phyloP scores from a whole-genome alignment of 208 protist species.

The Acanthamoeba culbertsoni region DNA sequence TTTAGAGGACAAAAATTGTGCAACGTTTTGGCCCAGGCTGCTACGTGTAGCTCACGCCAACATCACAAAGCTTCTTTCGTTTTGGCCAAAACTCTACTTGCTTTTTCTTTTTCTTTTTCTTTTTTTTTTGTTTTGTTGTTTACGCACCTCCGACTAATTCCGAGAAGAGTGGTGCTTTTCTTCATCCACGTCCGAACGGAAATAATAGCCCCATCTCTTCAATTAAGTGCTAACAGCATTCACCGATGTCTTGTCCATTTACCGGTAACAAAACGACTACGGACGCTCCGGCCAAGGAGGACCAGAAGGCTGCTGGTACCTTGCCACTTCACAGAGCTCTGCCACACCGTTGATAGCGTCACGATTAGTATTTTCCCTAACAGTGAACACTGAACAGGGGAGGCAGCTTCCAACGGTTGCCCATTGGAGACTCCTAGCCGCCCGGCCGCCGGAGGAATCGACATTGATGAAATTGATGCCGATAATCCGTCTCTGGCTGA shows the following conservation, averaged over 20 bases:
- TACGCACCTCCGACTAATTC: too few relatives aligned
- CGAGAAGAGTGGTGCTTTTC: too few relatives aligned
- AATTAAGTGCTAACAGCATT: too few relatives aligned
- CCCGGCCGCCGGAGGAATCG: not conserved
- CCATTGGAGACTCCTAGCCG: not conserved
- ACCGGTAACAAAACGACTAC: not conserved
- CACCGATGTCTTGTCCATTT: not conserved
- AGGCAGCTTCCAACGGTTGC: not conserved
- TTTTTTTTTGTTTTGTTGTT: too few relatives aligned
- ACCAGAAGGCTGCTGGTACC: not conserved
- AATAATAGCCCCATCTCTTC: too few relatives aligned
- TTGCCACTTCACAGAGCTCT: not conserved
- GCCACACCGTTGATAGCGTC: not conserved
- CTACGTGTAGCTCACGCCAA: too few relatives aligned
- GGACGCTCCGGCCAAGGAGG: not conserved
- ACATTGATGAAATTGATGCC: constrained; percentile 3
- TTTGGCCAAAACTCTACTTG: too few relatives aligned
- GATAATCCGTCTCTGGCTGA: not conserved
- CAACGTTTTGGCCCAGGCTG: too few relatives aligned
- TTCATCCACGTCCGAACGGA: too few relatives aligned
- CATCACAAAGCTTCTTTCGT: too few relatives aligned
- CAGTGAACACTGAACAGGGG: not conserved
- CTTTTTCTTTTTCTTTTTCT: too few relatives aligned
- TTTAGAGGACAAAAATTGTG: too few relatives aligned
- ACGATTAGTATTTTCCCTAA: not conserved